Conservation (phyloP, 2,329 filamentous ascomycete species). For the Cytospora leucostoma region DNA sequence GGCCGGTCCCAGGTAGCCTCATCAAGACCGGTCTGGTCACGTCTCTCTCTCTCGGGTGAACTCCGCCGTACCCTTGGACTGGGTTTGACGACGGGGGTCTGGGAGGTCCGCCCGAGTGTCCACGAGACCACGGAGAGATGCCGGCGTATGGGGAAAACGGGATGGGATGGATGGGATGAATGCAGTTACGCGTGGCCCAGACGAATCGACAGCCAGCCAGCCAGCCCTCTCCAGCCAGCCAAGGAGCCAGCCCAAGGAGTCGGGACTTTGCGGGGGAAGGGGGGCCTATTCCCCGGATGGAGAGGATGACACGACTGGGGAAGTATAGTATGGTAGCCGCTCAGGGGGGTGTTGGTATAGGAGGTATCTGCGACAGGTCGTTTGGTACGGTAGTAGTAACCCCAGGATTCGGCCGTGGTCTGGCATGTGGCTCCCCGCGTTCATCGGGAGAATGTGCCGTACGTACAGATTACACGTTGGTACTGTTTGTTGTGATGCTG, state of each 20-base stretch:
- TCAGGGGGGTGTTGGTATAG: too few species aligned
- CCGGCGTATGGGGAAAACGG: slow-evolving; percentile 12
- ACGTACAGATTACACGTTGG: background rate
- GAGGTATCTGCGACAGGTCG: background rate
- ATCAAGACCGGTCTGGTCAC: slow-evolving; percentile 12
- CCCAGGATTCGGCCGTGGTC: slow-evolving; percentile 24
- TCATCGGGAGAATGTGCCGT: background rate
- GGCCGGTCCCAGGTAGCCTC: slow-evolving; percentile 12
- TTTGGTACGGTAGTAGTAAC: slow-evolving; percentile 3
- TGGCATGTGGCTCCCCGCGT: slow-evolving; percentile 19
- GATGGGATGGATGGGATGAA: background rate
- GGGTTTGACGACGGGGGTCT: background rate
- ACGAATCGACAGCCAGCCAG: slow-evolving; percentile 4
- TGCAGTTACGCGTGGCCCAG: background rate
- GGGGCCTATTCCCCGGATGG: too few species aligned
- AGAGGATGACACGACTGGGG: background rate
- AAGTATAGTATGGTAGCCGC: background rate
- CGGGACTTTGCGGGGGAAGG: background rate
- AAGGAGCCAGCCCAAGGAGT: slow-evolving; percentile 21
- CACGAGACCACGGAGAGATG: slow-evolving; percentile 19
- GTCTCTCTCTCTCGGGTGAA: slow-evolving; percentile 20
- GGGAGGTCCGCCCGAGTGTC: slow-evolving; percentile 10
- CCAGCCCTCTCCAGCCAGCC: background rate
- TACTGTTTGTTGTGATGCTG: slow-evolving; percentile 13
- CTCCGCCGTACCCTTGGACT: slow-evolving; percentile 11